Evolutionary conservation across 2,329 filamentous ascomycete species (phyloP).

Genomic region (Aspergillus sp.): DNA sequence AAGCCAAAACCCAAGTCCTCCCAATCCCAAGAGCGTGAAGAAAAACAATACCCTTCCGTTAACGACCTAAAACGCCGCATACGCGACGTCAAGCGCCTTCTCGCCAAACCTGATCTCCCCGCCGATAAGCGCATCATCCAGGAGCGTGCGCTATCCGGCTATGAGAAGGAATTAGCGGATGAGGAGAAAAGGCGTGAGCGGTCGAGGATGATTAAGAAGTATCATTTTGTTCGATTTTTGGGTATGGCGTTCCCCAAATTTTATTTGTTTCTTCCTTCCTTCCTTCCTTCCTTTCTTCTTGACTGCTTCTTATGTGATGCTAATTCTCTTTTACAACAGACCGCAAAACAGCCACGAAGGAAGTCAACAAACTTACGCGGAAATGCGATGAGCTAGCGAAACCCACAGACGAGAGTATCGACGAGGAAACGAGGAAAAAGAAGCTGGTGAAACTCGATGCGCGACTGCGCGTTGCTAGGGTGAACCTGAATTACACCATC

Average conservation of each 20-base stretch:
- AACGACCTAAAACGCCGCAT: slow-evolving; percentile 58
- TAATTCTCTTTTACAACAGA: slow-evolving; percentile 27
- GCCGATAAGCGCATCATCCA: slow-evolving; percentile 58
- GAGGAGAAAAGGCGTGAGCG: slow-evolving; percentile 51
- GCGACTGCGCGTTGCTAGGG: slow-evolving; percentile 50
- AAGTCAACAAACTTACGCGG: slow-evolving; percentile 34
- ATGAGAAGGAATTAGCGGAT: slow-evolving; percentile 56
- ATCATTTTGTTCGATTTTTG: slow-evolving; percentile 68
- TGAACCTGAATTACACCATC: slow-evolving; percentile 63
- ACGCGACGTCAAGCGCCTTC: slow-evolving; percentile 55
- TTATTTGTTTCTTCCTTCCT: background rate
- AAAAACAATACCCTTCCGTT: slow-evolving; percentile 35
- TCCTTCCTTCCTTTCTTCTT: background rate
- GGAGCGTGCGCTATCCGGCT: slow-evolving; percentile 59
- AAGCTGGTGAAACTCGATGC: slow-evolving; percentile 25
- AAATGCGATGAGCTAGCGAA: slow-evolving; percentile 42
- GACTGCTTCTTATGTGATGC: background rate
- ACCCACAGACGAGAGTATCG: slow-evolving; percentile 17
- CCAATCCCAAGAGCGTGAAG: slow-evolving; percentile 13
- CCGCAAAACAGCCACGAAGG: slow-evolving; percentile 44
- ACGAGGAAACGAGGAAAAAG: slow-evolving; percentile 28
- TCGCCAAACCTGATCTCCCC: slow-evolving; percentile 51
- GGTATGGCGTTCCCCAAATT: slow-evolving; percentile 32
- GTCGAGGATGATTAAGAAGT: slow-evolving; percentile 59
- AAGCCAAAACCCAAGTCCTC: background rate